Base-by-base conservation (phyloP, 1,139 yeast species). In the Geotrichum citri-aurantii region DNA sequence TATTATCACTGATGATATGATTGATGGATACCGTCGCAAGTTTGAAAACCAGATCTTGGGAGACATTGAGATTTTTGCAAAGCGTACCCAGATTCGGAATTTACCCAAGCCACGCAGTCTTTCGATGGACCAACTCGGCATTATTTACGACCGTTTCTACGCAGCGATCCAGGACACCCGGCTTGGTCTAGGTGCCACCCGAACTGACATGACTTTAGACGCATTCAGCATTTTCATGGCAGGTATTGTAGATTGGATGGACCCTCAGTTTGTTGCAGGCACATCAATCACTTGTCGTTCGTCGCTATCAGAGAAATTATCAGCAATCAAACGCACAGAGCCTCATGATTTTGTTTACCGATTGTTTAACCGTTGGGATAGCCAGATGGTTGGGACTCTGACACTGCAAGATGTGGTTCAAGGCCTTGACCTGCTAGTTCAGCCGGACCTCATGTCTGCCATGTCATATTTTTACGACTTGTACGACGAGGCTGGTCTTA, bases 11-110 rank as follows among this genome's bases (percentile, higher is more conserved):
- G 96, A 92, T 61, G 85, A 83, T 1, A 78, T 83, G 71, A 84
- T 95, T 54, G 79, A 79, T 46, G 84, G 80, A 61, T 88, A 85
- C 66, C 81, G 98, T 58, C 77, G 81, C 49, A 86, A 81, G 68
- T 86, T 84, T 70, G 85, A 92, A 71, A 85, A 85, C 66, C 82
- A 85, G 46, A 92, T 93, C 55, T 83, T 88, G 68, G 88, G 82
- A 65, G 92, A 93, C 62, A 90, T 93, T 63, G 95, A 95, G 64
- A 79, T 85, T 0, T 93, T 93, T 75, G 96, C 95, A 49, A 93
- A 93, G 71, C 80, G 97, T 60, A 90, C 98, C 0, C 97, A 93
- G 71, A 72, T 93, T 47, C 80, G 99, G 64, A 91, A 89, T 70
- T 76, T 93, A 60, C 92, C 95, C 27, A 86, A 85, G 67, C 81